Evolutionary conservation across 2,329 filamentous ascomycete genomes (phyloP).

Genomic region (Monilinia vaccinii-corymbosi): DNA sequence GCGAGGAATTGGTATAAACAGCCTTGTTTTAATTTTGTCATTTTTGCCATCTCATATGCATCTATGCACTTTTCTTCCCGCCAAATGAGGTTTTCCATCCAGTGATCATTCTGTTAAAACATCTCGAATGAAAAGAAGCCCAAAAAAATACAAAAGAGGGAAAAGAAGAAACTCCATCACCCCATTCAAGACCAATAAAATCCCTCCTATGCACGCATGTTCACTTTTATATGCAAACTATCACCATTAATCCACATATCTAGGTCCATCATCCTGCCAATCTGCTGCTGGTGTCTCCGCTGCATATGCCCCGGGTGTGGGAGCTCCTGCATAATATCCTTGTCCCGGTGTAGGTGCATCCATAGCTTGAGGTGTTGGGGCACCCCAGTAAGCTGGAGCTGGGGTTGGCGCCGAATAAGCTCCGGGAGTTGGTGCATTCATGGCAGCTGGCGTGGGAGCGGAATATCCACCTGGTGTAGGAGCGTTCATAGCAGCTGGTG

Average conservation of each 20-base stretch:
- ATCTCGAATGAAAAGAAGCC: neutral
- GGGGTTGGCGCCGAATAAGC: slow-evolving; percentile 53
- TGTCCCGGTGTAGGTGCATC: slow-evolving; percentile 41
- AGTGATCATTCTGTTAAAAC: too few species aligned
- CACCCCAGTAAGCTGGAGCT: slow-evolving; percentile 40
- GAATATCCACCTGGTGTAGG: slow-evolving; percentile 60
- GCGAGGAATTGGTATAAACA: slow-evolving; percentile 5
- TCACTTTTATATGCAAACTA: neutral
- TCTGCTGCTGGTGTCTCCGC: slow-evolving; percentile 52
- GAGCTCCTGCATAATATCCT: slow-evolving; percentile 26
- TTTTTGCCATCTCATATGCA: neutral
- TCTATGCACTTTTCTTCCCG: neutral
- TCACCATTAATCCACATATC: slow-evolving; percentile 30
- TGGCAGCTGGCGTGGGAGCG: slow-evolving; percentile 38
- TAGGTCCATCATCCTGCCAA: slow-evolving; percentile 34
- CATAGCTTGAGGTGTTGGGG: slow-evolving; percentile 39
- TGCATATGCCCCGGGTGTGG: slow-evolving; percentile 29
- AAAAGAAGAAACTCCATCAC: neutral
- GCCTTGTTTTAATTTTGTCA: neutral
- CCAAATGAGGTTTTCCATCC: neutral
- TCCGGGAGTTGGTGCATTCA: slow-evolving; percentile 42
- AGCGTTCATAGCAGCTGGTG: slow-evolving; percentile 54
- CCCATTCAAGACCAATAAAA: neutral
- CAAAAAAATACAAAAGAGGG: neutral
- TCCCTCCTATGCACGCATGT: neutral